phyloP scores from a whole-genome alignment of 495 filamentous ascomycete genomes.

The Aspergillus bertholletiae region DNA sequence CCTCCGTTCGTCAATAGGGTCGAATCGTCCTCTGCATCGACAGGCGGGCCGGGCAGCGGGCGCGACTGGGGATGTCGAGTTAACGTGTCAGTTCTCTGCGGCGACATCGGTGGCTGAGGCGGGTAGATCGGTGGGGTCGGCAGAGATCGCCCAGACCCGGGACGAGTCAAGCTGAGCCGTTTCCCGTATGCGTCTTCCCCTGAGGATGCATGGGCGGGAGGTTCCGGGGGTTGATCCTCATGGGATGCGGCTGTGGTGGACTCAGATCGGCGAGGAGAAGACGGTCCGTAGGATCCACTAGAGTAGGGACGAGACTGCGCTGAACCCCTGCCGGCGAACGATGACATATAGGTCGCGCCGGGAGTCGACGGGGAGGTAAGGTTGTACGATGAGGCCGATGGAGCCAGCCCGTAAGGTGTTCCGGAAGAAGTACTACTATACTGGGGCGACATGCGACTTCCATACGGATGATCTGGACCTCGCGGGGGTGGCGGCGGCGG shows the following conservation, averaged over 20 bases:
- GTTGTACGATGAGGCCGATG: conserved; percentile 19
- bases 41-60: conserved; percentile 58
- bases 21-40: conserved; percentile 39
- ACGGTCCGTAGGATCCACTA: conserved; percentile 25
- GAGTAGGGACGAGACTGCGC: conserved; percentile 25
- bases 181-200: conserved; percentile 26
- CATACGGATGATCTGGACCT: conserved; percentile 46
- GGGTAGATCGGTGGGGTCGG: conserved; percentile 39
- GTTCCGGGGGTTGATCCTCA: conserved; percentile 44
- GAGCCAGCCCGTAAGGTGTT: conserved; percentile 14
- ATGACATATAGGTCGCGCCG: conserved; percentile 21
- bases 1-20: conserved; percentile 20
- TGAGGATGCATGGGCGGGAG: conserved; percentile 40
- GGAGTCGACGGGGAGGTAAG: conserved; percentile 19
- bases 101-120: conserved; percentile 37
- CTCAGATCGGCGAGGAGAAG: conserved; percentile 25
- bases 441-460: conserved; percentile 32
- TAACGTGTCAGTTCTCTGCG: conserved; percentile 48
- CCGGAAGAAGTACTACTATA: conserved; percentile 16
- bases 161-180: conserved; percentile 31
- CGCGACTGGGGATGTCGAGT: conserved; percentile 56
- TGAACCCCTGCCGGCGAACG: conserved; percentile 15
- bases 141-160: conserved; percentile 37
- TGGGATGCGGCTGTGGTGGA: conserved; percentile 20
- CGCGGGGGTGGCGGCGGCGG: conserved; percentile 48